Conservation (phyloP, 73 alveolate genomes). For the Durusdinium trenchii region DNA sequence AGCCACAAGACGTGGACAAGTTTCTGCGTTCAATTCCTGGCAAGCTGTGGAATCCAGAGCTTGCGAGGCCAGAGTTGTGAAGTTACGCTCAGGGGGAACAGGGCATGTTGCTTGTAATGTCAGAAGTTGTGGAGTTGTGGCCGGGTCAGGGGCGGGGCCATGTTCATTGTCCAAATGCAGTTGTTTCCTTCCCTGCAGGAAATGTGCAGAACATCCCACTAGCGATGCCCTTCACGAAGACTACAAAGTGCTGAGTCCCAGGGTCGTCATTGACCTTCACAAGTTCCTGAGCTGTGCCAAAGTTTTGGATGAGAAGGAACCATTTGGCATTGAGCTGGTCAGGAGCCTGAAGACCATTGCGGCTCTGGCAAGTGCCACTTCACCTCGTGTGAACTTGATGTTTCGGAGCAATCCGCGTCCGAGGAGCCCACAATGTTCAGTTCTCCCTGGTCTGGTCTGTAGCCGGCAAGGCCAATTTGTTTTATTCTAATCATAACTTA, state of each 20-base stretch:
- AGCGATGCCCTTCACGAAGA: background rate
- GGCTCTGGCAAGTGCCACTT: background rate
- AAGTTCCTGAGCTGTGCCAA: background rate
- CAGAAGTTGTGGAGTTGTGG: too few relatives aligned
- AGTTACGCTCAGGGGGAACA: too few relatives aligned
- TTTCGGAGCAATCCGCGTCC: background rate
- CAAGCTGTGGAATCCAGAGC: background rate
- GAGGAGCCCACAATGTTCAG: too few relatives aligned
- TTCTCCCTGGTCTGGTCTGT: too few relatives aligned
- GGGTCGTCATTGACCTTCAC: background rate
- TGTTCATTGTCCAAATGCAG: too few relatives aligned
- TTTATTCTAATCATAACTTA: too few relatives aligned
- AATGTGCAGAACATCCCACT: background rate
- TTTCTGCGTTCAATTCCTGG: background rate
- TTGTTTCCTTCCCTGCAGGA: background rate
- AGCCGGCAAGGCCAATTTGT: too few relatives aligned
- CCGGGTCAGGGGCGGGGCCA: too few relatives aligned
- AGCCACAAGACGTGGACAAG: background rate
- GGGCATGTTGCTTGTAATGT: too few relatives aligned
- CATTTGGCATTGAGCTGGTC: too few relatives aligned
- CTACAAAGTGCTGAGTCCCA: background rate
- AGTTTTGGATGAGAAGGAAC: background rate
- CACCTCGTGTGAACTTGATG: background rate
- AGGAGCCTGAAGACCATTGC: background rate
- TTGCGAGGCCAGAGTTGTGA: slow-evolving; percentile 16